Evolutionary conservation across 169 alveolate genomes (phyloP), one percentile per base, ranked within the genome.

Genomic region (Plasmodium blacklocki): DNA sequence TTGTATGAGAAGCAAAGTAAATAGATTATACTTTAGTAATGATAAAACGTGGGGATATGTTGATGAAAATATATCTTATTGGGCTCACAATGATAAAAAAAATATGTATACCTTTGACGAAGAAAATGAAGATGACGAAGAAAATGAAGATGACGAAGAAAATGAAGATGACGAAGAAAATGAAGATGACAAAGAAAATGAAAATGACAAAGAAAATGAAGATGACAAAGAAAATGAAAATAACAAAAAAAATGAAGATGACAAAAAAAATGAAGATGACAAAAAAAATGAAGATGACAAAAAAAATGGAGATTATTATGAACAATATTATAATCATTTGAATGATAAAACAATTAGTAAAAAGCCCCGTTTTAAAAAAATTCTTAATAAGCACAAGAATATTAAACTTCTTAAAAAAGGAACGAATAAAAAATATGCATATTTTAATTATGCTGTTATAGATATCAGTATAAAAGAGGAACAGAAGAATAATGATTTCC

Each of bases 31-130:
- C 60, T 66, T 80, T 68, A 29, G 62, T 14, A 47, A 66, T 56
- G 73, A 80, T 11, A 29, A 59, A 15, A n/a, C 45, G 12, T 45
- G 64, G 12, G 90, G 90, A 0, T 80, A 80, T 62, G 54, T 80
- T 32, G 90, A 80, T 29, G 90, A 80, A 47, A 80, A 80, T 62
- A 80, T 80, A 45, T 68, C 60, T 49, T 80, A 80, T 39, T 80
- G 90, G 90, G 70, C 70, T 14, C 83, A 80, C 26, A 80, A 60
- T 12, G 83, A 80, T 54, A 80, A 47, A 49, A 60, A 50, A 54
- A 11, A 32, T n/a, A 67, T 80, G 32, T 47, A 80, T 60, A 19
- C 29, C 18, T 32, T 47, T 52, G 73, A 56, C 3, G 71, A 80
- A 15, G 50, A 66, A n/a, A 80, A 68, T 21, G 74, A 70, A 3